These are phyloP conservation scores for Aspergillus cristatus DNA, from an alignment of 495 filamentous ascomycete species.

Conservation along the genomic window DNA sequence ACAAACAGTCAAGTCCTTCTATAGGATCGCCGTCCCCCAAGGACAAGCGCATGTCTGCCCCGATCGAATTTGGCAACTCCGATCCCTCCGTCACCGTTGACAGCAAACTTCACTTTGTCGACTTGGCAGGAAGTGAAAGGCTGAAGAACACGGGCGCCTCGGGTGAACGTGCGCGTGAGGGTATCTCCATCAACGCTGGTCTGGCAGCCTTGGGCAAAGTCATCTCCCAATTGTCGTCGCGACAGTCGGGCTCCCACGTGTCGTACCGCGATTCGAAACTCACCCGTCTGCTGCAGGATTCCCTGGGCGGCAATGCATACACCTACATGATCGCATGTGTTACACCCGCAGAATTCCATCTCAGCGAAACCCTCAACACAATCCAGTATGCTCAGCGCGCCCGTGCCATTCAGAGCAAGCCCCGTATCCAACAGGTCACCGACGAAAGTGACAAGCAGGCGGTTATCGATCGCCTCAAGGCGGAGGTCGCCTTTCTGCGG, in stretches of 20 bases:
- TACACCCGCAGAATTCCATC: slow-evolving; percentile 90
- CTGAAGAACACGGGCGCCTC: slow-evolving; percentile 96
- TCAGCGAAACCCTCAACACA: slow-evolving; percentile 96
- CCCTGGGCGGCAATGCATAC: slow-evolving; percentile 93
- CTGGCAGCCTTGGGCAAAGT: slow-evolving; percentile 94
- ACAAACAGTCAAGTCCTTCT: slow-evolving; percentile 52
- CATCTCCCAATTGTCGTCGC: slow-evolving; percentile 93
- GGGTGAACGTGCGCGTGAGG: slow-evolving; percentile 90
- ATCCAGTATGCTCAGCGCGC: slow-evolving; percentile 94
- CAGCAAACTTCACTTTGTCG: slow-evolving; percentile 98
- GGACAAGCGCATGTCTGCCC: slow-evolving; percentile 87
- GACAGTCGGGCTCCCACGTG: slow-evolving; percentile 79
- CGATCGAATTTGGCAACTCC: slow-evolving; percentile 57
- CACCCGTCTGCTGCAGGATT: slow-evolving; percentile 93
- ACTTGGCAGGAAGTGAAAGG: slow-evolving; percentile 93
- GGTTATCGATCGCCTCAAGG: slow-evolving; percentile 85
- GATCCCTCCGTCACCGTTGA: slow-evolving; percentile 78
- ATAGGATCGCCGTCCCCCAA: slow-evolving; percentile 36
- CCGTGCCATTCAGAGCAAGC: slow-evolving; percentile 94
- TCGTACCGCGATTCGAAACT: slow-evolving; percentile 97
- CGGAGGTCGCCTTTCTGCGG: slow-evolving; percentile 86
- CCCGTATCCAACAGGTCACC: slow-evolving; percentile 79
- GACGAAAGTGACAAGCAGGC: slow-evolving; percentile 95
- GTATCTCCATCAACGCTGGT: slow-evolving; percentile 97
- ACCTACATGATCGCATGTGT: slow-evolving; percentile 99